Percentiles rank a stretch among this genome's conserved stretches.
Evolutionary conservation across 768 basidiomycete species (phyloP).

Genomic region (Phylloporus arenicola): DNA sequence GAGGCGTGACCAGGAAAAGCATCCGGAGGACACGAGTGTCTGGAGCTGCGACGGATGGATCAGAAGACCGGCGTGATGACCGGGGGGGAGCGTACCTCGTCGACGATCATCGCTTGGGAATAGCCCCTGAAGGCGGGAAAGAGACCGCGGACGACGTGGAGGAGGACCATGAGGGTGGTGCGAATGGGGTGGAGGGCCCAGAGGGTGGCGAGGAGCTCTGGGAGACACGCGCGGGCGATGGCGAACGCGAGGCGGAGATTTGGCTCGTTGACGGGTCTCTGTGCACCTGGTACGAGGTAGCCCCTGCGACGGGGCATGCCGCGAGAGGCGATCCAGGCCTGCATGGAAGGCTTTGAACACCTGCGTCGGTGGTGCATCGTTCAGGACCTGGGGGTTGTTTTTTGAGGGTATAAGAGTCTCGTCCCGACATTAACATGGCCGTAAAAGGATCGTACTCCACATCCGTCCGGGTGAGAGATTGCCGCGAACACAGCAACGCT

Average conservation of each 20-base stretch:
- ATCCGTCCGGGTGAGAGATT: no score
- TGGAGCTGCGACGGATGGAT: slow-evolving; percentile 49
- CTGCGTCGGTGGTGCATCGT: slow-evolving; percentile 26
- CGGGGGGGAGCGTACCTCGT: slow-evolving; percentile 53
- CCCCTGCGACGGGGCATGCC: slow-evolving; percentile 43
- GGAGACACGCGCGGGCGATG: slow-evolving; percentile 49
- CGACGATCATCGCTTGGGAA: slow-evolving; percentile 80
- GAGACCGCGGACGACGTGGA: slow-evolving; percentile 67
- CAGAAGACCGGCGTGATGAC: slow-evolving; percentile 5
- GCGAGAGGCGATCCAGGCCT: slow-evolving; percentile 59
- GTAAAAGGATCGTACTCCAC: no score
- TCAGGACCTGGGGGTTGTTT: no score
- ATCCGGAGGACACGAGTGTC: slow-evolving; percentile 59
- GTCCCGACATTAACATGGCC: no score
- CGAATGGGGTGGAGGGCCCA: slow-evolving; percentile 62
- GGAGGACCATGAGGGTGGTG: slow-evolving; percentile 61
- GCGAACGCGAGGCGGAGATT: slow-evolving; percentile 56
- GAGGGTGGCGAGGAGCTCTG: slow-evolving; percentile 47
- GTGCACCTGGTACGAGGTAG: slow-evolving; percentile 60
- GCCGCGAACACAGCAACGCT: neutral
- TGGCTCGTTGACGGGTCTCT: slow-evolving; percentile 51
- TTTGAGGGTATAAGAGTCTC: no score
- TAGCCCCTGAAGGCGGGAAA: slow-evolving; percentile 82
- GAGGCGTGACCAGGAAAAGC: slow-evolving; percentile 66
- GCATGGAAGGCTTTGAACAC: slow-evolving; percentile 17